Conservation (phyloP, 257 asterid species). For the Eucommia ulmoides region DNA sequence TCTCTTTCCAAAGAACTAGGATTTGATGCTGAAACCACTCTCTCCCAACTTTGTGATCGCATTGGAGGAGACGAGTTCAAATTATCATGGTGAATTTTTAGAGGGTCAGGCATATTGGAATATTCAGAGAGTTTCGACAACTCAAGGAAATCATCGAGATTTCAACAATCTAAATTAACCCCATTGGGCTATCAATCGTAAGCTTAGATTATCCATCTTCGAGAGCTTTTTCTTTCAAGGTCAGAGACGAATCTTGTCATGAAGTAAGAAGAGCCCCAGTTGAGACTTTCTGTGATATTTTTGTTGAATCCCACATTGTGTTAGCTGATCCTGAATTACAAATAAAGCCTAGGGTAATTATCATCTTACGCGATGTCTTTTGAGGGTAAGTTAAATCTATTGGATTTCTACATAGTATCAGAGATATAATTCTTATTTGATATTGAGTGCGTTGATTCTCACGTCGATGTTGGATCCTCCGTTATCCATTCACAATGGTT, state of each 20-base stretch:
- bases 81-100: constrained; percentile 37
- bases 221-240: constrained; percentile 66
- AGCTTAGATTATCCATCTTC: constrained; percentile 85
- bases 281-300: constrained; percentile 67
- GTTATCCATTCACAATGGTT: too few species aligned
- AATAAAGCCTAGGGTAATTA: too few species aligned
- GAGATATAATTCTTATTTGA: too few species aligned
- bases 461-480: too few species aligned
- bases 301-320: too few species aligned
- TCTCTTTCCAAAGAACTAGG: too few species aligned
- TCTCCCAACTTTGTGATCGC: constrained; percentile 71
- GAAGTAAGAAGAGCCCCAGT: constrained; percentile 48
- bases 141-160: constrained; percentile 56
- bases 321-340: too few species aligned
- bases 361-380: too few species aligned
- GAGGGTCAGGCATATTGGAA: constrained; percentile 53
- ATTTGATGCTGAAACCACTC: constrained; percentile 34
- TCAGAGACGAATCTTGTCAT: constrained; percentile 56
- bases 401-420: too few species aligned
- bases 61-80: constrained; percentile 31
- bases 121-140: constrained; percentile 52
- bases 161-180: constrained; percentile 47
- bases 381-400: too few species aligned
- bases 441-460: too few species aligned
- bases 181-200: constrained; percentile 81